Conservation (phyloP, 805 yeast species). For the Hermanozyma aechmeae region DNA sequence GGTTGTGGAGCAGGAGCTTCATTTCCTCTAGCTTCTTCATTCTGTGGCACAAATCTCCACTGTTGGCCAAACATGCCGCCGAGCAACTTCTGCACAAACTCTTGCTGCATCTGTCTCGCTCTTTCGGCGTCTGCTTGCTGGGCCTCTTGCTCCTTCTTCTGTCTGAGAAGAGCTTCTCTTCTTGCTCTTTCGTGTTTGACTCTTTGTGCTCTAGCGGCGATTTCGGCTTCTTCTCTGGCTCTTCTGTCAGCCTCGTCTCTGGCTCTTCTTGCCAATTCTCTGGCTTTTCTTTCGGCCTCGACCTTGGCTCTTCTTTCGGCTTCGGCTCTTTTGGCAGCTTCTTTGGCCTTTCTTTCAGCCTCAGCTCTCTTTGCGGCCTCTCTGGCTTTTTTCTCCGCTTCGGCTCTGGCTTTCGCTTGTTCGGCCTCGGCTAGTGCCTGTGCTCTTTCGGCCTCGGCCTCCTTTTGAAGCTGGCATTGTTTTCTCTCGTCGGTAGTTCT, state of each 20-base stretch:
- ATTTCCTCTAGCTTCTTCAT: not conserved
- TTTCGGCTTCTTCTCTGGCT: constrained; percentile 1
- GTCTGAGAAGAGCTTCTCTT: too few relatives aligned
- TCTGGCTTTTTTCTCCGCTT: constrained; percentile 4
- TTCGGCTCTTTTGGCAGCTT: constrained; percentile 1
- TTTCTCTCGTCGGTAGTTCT: not conserved
- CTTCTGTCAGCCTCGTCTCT: constrained; percentile 3
- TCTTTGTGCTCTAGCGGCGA: not conserved
- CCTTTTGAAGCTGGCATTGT: not conserved
- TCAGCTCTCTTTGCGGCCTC: constrained; percentile 1
- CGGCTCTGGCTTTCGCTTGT: constrained; percentile 1
- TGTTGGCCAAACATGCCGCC: too few relatives aligned
- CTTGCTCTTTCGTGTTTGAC: constrained; percentile 7
- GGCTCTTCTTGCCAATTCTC: constrained; percentile 3
- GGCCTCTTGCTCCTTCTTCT: constrained; percentile 2
- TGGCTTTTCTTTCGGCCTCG: constrained; percentile 1
- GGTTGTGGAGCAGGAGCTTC: not conserved
- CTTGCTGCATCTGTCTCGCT: constrained; percentile 1
- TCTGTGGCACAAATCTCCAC: too few relatives aligned
- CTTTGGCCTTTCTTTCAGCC: constrained; percentile 1
- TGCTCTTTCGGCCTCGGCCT: constrained; percentile 1
- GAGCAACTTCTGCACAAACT: not conserved
- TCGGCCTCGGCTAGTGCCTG: not conserved
- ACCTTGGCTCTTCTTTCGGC: constrained; percentile 1
- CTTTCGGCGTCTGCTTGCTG: constrained; percentile 2